Evolutionary conservation across 768 basidiomycete species (phyloP), one percentile per base, ranked within the genome.

Genomic region (Tephrocybe sp.): DNA sequence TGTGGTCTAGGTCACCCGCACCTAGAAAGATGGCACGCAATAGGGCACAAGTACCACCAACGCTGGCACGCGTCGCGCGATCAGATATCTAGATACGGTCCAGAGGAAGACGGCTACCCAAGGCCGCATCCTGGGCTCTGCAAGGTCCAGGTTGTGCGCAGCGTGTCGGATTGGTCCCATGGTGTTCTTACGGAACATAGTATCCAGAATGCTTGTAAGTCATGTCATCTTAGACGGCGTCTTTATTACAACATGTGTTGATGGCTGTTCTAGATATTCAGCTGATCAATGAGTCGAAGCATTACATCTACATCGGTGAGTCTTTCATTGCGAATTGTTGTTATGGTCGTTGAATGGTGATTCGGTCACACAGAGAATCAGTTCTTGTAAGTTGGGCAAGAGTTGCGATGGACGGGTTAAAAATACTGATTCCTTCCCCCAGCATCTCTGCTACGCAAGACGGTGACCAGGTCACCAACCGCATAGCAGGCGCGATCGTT

Each of bases 141-240:
- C 60, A 73, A 73, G 27, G 86, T 92, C 15, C 92, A 98, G 72
- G 92, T 80, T 13, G 78, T 92, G 35, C 80, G 96, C 47, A 91
- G 88, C 53, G 89, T 94, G 18, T 84, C 78, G 1, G 96, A 98
- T 68, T 99, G 96, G 96, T 89, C 86, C 60, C 91, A 93, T 59
- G 96, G 95, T 2, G 89, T 94, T 28, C 73, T 95, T 55, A 87
- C 82, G 3, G 96, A 98, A 66, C 80, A 83, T 51, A 93, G 90
- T 66, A 92, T 98, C 52, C 95, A 97, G 69, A 88, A 92, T 58
- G 95, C 96, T 39, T 93, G 90, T 91, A 60, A 64, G 87, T 80
- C 2, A 40, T 39, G 25, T 32, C 24, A 9, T 25, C 19, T 16
- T 26, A 18, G 5, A 5, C 15, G 7, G 11, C 11, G 32, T 15